phyloP scores from a whole-genome alignment of 2,329 filamentous ascomycete species.

The Cyanodermella asteris region DNA sequence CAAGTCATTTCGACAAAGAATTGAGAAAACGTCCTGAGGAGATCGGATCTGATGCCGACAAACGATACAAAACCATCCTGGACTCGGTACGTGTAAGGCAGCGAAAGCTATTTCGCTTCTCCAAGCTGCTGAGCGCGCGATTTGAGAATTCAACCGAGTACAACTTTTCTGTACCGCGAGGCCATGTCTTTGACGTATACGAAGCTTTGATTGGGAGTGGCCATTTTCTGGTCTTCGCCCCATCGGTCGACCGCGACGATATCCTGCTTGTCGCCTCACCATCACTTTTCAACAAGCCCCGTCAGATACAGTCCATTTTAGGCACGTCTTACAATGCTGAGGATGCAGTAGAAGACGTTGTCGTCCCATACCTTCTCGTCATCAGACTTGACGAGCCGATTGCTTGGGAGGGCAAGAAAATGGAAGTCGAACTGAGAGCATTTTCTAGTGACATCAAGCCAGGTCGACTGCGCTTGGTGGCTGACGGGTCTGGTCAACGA shows the following conservation, averaged over 20 bases:
- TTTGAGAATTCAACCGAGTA: slow-evolving; percentile 97
- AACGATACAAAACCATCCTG: slow-evolving; percentile 83
- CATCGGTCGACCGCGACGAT: slow-evolving; percentile 47
- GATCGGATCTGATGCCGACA: slow-evolving; percentile 73
- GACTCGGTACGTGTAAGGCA: slow-evolving; percentile 93
- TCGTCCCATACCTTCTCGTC: slow-evolving; percentile 67
- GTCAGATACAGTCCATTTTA: slow-evolving; percentile 70
- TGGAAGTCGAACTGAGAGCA: slow-evolving; percentile 50
- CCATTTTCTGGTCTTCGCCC: slow-evolving; percentile 68
- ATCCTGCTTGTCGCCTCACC: slow-evolving; percentile 73
- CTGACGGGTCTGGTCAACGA: slow-evolving; percentile 61
- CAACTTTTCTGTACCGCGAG: slow-evolving; percentile 52
- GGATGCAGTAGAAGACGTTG: slow-evolving; percentile 47
- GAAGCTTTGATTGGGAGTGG: slow-evolving; percentile 61
- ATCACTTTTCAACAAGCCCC: slow-evolving; percentile 48
- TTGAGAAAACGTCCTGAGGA: slow-evolving; percentile 68
- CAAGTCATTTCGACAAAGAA: slow-evolving; percentile 78
- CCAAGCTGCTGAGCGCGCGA: slow-evolving; percentile 67
- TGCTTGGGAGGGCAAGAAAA: slow-evolving; percentile 59
- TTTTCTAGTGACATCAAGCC: slow-evolving; percentile 68
- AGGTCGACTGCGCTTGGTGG: slow-evolving; percentile 69
- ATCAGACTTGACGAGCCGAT: slow-evolving; percentile 60
- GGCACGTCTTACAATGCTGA: slow-evolving; percentile 55
- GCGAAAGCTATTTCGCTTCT: slow-evolving; percentile 89
- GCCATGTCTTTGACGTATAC: slow-evolving; percentile 53